Base-by-base conservation (phyloP, 768 basidiomycete species). In the Favolaschia claudopus region DNA sequence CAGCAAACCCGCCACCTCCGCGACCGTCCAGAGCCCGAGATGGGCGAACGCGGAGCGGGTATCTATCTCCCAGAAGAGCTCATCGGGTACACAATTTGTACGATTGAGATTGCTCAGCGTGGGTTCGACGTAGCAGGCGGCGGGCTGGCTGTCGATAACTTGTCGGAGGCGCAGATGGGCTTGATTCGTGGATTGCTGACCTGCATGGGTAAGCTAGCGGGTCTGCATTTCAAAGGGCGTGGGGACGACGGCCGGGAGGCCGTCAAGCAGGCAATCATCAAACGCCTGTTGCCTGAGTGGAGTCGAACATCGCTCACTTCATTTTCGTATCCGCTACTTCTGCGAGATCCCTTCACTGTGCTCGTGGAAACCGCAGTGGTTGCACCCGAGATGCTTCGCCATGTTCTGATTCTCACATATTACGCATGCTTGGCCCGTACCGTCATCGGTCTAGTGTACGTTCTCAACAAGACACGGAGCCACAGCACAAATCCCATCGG, bases 51-150 rank as follows among this genome's bases (percentile, higher is more conserved):
- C 24, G 95, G 95, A 1, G 84, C 85, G 0, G 93, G 94, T 6
- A 84, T 96, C 43, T 98, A 97, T 69, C 79, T 99, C 1, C 95
- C 97, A 0, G 92, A 96, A 64, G 95, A 98, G 63, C 77, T 99
- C 15, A 78, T 96, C 33, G 92, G 91, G 4, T 98, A 96, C 72
- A 96, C 96, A 4, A 82, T 99, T 33, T 79, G 89, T 2, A 79
- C 86, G 7, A 82, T 95, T 51, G 97, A 99, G 74, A 84, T 92
- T 15, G 83, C 91, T 0, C 86, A 89, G 57, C 83, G 97, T 24
- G 95, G 95, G 3, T 72, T 82, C 19, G 82, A 82, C 12, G 65
- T 74, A 1, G 72, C 76, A 5, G 77, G 75, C 10, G 81, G 76
- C 32, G 58, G 62, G 10, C 79, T 83, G 60, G 77, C 93, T 55